Evolutionary conservation across 2,329 filamentous ascomycete genomes (phyloP), one percentile per base, ranked within the genome.

Genomic region (Fusarium buharicum): DNA sequence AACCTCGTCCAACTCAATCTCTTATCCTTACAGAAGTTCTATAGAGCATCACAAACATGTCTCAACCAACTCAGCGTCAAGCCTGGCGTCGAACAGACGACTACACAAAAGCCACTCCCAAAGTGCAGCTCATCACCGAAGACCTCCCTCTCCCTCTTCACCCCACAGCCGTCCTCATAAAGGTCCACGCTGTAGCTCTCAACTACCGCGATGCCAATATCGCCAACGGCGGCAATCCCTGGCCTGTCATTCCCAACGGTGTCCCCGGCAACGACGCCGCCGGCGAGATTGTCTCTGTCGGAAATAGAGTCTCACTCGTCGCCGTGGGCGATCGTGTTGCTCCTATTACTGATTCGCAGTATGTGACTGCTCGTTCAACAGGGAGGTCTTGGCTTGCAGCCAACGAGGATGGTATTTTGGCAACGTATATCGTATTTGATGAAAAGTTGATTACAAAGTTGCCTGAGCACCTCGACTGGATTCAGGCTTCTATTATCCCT

Each of bases 361-460:
- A 77, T 55, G 64, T 81, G 4, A 78, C 76, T 0, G 76, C 74
- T 1, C 72, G 75, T 8, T 73, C 77, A 34, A 41, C 67, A 7
- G 71, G 62, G 1, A 64, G 79, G 18, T 76, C 75, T 2, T 81
- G 78, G 79, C 68, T 81, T 5, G 78, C 77, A 3, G 77, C 76
- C 0, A 72, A 81, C 50, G 77, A 77, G 46, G 78, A 81, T 53
- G 79, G 79, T 0, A 75, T 77, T 3, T 44, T 81, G 61, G 77
- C 78, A 0, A 72, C 75, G 24, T 70, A 78, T 57, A n/a, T 80
- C 2, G 65, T 80, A 1, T 80, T 78, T 49, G 74, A 79, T 20
- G 77, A 80, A 59, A 59, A 68, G 30, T 61, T 69, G 9, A 40
- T 81, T 4, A 69, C 61, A 20, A 77, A 75, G 40, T 48, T 80